phyloP scores from a whole-genome alignment of 1,284 basidiomycete species.

The Filobasidium uniguttulatum region DNA sequence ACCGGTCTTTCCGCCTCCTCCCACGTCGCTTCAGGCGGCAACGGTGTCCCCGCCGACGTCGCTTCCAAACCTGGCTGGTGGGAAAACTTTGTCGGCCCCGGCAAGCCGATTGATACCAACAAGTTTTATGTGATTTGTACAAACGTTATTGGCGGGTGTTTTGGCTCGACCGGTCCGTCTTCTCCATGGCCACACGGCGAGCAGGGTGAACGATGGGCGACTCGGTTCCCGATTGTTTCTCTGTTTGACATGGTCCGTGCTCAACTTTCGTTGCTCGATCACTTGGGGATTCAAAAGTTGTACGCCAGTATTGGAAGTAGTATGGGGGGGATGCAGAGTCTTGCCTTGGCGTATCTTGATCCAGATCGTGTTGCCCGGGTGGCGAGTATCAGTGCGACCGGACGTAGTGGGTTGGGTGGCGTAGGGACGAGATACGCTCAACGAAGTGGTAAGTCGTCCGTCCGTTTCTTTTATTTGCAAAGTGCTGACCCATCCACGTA shows the following conservation, averaged over 20 bases:
- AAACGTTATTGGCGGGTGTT: slow-evolving; percentile 94
- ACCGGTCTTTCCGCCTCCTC: slow-evolving; percentile 92
- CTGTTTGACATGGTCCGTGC: slow-evolving; percentile 96
- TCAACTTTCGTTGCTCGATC: slow-evolving; percentile 75
- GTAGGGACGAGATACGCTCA: slow-evolving; percentile 95
- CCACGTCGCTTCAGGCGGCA: slow-evolving; percentile 72
- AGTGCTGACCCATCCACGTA: not conserved
- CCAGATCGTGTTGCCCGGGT: slow-evolving; percentile 77
- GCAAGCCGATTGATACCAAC: slow-evolving; percentile 83
- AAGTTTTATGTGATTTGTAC: slow-evolving; percentile 90
- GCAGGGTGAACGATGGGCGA: slow-evolving; percentile 65
- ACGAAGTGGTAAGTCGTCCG: slow-evolving; percentile 55
- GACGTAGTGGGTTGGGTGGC: slow-evolving; percentile 74
- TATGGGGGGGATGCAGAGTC: slow-evolving; percentile 97
- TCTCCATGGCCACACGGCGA: slow-evolving; percentile 43
- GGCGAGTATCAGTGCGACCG: slow-evolving; percentile 87
- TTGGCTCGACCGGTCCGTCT: slow-evolving; percentile 88
- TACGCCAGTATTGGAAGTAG: slow-evolving; percentile 87
- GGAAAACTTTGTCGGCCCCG: slow-evolving; percentile 95
- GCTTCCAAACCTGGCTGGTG: slow-evolving; percentile 64
- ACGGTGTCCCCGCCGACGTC: slow-evolving; percentile 52
- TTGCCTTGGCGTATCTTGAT: slow-evolving; percentile 88
- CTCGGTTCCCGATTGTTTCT: slow-evolving; percentile 77
- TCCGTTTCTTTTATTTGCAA: not conserved
- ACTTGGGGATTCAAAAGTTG: slow-evolving; percentile 66